Base-by-base conservation (phyloP, 768 basidiomycete genomes). In the Mycena floridula region DNA sequence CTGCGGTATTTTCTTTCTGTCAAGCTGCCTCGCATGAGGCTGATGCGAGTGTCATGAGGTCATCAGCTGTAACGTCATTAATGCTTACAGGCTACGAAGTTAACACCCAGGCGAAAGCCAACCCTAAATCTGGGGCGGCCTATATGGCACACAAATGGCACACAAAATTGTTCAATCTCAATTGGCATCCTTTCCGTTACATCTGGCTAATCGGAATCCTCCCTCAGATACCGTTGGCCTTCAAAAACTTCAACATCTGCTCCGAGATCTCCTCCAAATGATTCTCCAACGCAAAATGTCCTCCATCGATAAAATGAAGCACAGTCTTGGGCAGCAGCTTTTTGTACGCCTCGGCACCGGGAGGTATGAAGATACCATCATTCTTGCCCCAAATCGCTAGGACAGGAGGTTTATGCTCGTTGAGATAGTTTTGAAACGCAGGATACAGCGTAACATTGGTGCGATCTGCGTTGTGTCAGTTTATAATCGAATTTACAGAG, bases 301-400 rank as follows among this genome's bases (percentile, higher is more conserved):
- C 70, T 16, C 62, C 69, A 38, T 74, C 67, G 25, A 75, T 50
- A 18, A 70, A 54, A 37, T 61, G 40, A 4, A 74, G 61, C 54
- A 68, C 54, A 2, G 66, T 64, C 4, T 72, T 50, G 16, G 59
- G 57, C 30, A 67, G 42, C 27, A 68, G 66, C 16, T 47, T 59
- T 51, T 64, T 67, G 59, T 56, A 76, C 16, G 71, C 71, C 48
- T 71, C 62, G 0, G 72, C 76, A 2, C 73, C 74, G 0, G 64
- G 47, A 7, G 66, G 61, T 18, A 67, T 46, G 60, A 77, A 76
- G 44, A 70, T 59, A 5, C 43, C 25, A 47, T 78, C 76, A 47
- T 68, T 62, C 49, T 59, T 65, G 7, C 74, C 76, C 76, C 76
- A 76, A 4, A 74, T 58, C 0, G 65, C 74, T 2, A 77, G 61